These are phyloP conservation scores for Salix caprea DNA, from an alignment of 345 rosid species.

Conservation along the genomic window DNA sequence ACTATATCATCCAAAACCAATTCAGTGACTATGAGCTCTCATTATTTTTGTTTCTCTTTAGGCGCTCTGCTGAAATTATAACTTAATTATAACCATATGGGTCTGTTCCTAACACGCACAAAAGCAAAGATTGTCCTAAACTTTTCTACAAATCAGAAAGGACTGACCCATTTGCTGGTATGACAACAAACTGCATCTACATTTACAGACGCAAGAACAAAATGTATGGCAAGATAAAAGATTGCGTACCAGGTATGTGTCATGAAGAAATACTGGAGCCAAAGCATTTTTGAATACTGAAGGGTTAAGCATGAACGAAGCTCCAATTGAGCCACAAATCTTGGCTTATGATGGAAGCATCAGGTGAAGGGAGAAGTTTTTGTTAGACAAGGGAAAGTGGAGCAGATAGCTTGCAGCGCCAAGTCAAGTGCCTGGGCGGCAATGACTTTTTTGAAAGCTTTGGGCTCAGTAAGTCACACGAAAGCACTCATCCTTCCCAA, in stretches of 20 bases:
- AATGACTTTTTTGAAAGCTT: background rate
- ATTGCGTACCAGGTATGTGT: background rate
- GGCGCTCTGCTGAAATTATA: background rate
- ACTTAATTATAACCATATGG: background rate
- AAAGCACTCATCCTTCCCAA: background rate
- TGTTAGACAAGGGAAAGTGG: background rate
- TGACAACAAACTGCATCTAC: background rate
- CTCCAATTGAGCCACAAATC: background rate
- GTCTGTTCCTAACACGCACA: background rate
- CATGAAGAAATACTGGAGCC: background rate
- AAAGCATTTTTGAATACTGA: background rate
- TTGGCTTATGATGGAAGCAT: background rate
- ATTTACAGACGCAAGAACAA: background rate
- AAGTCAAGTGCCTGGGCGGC: conserved; percentile 1
- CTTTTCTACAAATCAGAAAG: background rate
- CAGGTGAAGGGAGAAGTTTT: too few species aligned
- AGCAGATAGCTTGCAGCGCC: background rate
- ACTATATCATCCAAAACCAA: conserved; percentile 18
- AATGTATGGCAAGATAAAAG: background rate
- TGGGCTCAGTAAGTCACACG: background rate
- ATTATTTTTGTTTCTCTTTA: background rate
- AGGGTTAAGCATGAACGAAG: background rate
- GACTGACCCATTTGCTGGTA: too few species aligned
- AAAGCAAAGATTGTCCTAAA: background rate
- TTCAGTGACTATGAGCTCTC: conserved; percentile 18